Evolutionary conservation across 2,329 filamentous ascomycete genomes (phyloP).

Genomic region (Phialophora expanda): DNA sequence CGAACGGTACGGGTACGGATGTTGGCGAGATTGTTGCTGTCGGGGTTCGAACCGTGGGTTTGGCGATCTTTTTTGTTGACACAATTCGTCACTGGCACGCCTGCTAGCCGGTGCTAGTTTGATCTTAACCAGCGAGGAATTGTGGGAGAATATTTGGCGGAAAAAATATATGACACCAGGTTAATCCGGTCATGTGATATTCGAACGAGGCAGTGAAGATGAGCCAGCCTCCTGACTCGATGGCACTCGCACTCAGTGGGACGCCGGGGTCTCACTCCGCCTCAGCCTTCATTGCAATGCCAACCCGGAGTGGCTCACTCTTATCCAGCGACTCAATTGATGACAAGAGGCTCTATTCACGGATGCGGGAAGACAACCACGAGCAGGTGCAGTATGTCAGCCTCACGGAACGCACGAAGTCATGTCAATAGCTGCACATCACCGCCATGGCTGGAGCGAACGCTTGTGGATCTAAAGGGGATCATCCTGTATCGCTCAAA

Average conservation of each 20-base stretch:
- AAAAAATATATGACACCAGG: background rate
- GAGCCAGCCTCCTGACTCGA: background rate
- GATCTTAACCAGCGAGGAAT: background rate
- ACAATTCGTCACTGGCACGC: background rate
- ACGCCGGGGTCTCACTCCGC: background rate
- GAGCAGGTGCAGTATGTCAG: background rate
- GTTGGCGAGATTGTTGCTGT: background rate
- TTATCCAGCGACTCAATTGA: background rate
- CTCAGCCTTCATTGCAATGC: background rate
- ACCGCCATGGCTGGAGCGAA: background rate
- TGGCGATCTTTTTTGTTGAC: background rate
- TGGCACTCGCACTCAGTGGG: background rate
- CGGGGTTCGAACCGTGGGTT: background rate
- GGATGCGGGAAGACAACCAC: background rate
- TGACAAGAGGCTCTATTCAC: background rate
- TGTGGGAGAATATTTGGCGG: background rate
- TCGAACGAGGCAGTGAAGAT: background rate
- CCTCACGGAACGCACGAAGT: background rate
- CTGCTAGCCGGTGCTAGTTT: background rate
- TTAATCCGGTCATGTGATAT: conserved; percentile 1
- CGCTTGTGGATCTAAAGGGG: background rate
- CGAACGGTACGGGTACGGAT: background rate
- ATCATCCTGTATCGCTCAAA: background rate
- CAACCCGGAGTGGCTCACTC: background rate
- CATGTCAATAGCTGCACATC: background rate